A percentile compares a stretch with the other conserved stretches of the same genome.
phyloP scores from a whole-genome alignment of 805 yeast genomes.

The Candida nanaspora region DNA sequence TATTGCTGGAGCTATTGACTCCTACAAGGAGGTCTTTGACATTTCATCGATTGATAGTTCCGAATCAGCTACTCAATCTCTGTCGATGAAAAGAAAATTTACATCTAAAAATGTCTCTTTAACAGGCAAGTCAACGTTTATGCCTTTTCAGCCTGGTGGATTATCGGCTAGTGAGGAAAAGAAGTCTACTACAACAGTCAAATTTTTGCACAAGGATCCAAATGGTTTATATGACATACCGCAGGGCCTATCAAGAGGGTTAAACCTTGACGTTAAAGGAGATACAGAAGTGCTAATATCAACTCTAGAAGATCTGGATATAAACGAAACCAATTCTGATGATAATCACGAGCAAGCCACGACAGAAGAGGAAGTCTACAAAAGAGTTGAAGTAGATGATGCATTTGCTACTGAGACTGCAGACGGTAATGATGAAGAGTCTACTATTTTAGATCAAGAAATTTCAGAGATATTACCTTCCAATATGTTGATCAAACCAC shows the following conservation, averaged over 20 bases:
- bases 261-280: slow-evolving; percentile 23
- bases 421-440: slow-evolving; percentile 5
- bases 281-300: slow-evolving; percentile 7
- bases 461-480: slow-evolving; percentile 22
- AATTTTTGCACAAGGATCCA: slow-evolving; percentile 53
- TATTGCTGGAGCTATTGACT: slow-evolving; percentile 58
- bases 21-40: slow-evolving; percentile 58
- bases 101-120: slow-evolving; percentile 55
- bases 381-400: too few species aligned
- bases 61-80: slow-evolving; percentile 59
- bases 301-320: slow-evolving; percentile 4
- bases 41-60: slow-evolving; percentile 28
- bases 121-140: slow-evolving; percentile 60
- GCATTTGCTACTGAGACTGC: slow-evolving; percentile 2
- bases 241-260: slow-evolving; percentile 74
- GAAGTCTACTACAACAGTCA: slow-evolving; percentile 14
- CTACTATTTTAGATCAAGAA: slow-evolving; percentile 16
- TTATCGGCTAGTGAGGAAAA: slow-evolving; percentile 12
- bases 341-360: too few species aligned
- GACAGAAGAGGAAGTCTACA: too few species aligned
- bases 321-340: too few species aligned
- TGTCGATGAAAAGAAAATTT: slow-evolving; percentile 64
- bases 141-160: slow-evolving; percentile 96
- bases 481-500: slow-evolving; percentile 5
- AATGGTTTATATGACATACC: slow-evolving; percentile 79